Evolutionary conservation across 495 filamentous ascomycete genomes (phyloP), one percentile per base, ranked within the genome.

Genomic region (Penicillium longicatenatum): DNA sequence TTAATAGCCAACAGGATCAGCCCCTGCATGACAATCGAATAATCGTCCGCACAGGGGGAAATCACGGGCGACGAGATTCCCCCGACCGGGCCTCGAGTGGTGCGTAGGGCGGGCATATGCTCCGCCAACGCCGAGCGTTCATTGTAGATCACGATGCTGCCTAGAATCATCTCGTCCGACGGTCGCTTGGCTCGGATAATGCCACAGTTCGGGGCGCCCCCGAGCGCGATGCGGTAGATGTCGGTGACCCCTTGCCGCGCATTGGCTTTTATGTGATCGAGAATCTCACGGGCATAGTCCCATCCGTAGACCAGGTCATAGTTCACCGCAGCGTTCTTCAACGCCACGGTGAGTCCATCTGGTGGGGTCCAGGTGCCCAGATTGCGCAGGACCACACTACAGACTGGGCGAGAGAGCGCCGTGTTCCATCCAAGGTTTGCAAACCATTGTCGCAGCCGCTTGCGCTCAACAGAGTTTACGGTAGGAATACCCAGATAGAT

Each of bases 51-150:
- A 16, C 81, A 82, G 1, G 85, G 83, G 22, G 87, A 86, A 39
- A 93, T 88, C 5, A 94, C 82, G 0, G 90, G 91, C 9, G 89
- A 90, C 7, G 93, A 86, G 50, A 96, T 90, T 21, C 90, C 92
- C 17, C 89, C 91, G 5, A 74, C 71, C 6, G 74, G 67, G 14
- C 81, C 69, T 46, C 77, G 78, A 2, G 72, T 69, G n/a, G 65
- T 53, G 44, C 72, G 74, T 60, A 95, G 75, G 0, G 82, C 76
- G 2, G 92, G 90, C 55, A 95, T 83, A 66, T 84, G 87, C 20
- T 83, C 83, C 4, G 89, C 84, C 39, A 95, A 72, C 12, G 67
- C 71, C 10, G 89, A 88, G 44, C 83, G 82, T 24, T 80, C 80
- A 62, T 86, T 88, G 68, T 91, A 93, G 19, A 95, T 81, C 50